phyloP scores from a whole-genome alignment of 345 rosid species.

The Citrus medica region DNA sequence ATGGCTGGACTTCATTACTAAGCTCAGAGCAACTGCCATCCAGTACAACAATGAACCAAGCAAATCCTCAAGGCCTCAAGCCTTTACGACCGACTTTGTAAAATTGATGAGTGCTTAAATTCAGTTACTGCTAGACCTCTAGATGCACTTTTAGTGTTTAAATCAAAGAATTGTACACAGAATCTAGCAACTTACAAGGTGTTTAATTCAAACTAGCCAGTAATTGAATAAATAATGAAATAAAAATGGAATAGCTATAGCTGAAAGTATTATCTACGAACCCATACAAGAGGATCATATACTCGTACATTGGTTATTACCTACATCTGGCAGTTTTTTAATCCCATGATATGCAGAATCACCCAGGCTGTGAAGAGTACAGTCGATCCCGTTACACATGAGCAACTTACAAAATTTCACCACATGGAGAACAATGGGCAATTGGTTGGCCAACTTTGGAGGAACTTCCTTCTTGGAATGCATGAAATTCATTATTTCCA shows the following conservation, averaged over 20 bases:
- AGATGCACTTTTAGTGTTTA: constrained; percentile 5
- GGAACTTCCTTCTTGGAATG: constrained; percentile 10
- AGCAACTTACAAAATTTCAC: constrained; percentile 17
- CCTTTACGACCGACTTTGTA: background rate
- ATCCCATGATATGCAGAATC: constrained; percentile 12
- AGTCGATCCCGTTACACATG: background rate
- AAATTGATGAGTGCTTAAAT: constrained; percentile 9
- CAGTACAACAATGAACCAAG: background rate
- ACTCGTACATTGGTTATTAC: background rate
- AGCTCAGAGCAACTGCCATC: constrained; percentile 5
- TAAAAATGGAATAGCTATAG: constrained; percentile 31
- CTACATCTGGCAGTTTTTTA: background rate
- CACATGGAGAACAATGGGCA: constrained; percentile 6
- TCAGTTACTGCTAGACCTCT: constrained; percentile 25
- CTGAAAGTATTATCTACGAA: constrained; percentile 34
- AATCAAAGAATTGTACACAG: constrained; percentile 22
- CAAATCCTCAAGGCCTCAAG: background rate
- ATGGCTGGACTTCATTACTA: constrained; percentile 11
- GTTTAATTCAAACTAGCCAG: constrained; percentile 12
- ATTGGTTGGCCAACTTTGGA: background rate
- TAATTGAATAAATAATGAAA: constrained; percentile 32
- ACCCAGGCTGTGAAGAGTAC: background rate
- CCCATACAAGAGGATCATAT: constrained; percentile 2
- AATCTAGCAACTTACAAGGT: constrained; percentile 23
- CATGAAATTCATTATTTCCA: background rate